phyloP scores from a whole-genome alignment of 1,139 yeast genomes.

The Sugiyamaella grinbergsii region DNA sequence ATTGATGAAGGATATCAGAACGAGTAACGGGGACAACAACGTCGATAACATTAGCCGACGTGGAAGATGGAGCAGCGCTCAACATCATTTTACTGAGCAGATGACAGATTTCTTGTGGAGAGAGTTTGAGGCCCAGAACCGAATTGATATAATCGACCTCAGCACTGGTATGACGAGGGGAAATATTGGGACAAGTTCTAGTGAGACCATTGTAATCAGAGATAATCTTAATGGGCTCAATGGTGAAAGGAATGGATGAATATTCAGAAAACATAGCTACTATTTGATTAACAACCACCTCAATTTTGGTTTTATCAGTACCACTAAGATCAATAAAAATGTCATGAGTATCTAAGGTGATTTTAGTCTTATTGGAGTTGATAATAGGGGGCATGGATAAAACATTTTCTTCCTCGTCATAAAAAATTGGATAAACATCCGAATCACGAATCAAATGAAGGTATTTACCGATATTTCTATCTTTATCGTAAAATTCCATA shows the following conservation, averaged over 20 bases:
- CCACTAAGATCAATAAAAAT: constrained; percentile 95
- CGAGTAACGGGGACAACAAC: constrained; percentile 90
- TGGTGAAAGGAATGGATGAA: constrained; percentile 65
- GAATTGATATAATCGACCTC: constrained; percentile 88
- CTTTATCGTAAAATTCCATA: constrained; percentile 88
- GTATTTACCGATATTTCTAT: constrained; percentile 85
- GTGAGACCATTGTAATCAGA: constrained; percentile 81
- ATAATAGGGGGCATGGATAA: constrained; percentile 97
- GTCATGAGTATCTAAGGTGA: constrained; percentile 78
- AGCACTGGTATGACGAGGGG: constrained; percentile 68
- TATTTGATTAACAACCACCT: constrained; percentile 84
- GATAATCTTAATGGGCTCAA: constrained; percentile 85
- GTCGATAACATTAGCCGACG: constrained; percentile 57
- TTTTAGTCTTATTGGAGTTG: constrained; percentile 89
- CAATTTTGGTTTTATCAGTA: constrained; percentile 90
- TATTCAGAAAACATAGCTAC: constrained; percentile 96
- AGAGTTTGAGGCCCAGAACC: constrained; percentile 76
- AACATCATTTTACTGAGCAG: constrained; percentile 83
- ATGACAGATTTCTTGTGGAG: constrained; percentile 65
- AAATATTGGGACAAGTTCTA: constrained; percentile 73
- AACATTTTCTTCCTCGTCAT: constrained; percentile 75
- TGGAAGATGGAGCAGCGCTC: constrained; percentile 56
- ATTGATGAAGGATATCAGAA: constrained; percentile 93
- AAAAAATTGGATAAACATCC: constrained; percentile 88
- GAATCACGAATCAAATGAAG: constrained; percentile 85